Conservation (phyloP, 805 yeast species). For the Komagataella pseudopastoris region DNA sequence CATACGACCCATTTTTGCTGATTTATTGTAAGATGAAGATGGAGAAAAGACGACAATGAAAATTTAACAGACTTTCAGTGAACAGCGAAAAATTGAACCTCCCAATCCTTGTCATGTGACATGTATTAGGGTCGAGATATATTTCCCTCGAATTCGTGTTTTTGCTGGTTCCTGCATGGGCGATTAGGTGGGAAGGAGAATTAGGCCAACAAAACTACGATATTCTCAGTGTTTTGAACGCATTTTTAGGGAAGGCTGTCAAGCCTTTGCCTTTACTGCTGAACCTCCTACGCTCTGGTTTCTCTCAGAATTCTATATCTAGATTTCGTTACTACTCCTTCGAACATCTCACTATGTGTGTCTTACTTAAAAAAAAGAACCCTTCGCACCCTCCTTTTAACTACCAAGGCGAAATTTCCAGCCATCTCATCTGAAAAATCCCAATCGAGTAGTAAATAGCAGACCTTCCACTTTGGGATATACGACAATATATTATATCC, state of each 20-base stretch:
- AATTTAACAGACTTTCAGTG: background rate
- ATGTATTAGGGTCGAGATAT: background rate
- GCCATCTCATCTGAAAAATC: background rate
- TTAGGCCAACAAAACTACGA: no score
- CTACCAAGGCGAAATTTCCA: background rate
- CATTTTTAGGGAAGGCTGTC: no score
- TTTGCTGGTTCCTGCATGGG: no score
- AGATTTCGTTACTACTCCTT: background rate
- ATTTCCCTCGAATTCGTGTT: no score
- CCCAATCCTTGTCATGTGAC: background rate
- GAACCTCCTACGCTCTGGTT: no score
- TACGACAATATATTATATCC: background rate
- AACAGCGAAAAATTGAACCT: background rate
- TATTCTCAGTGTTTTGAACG: no score
- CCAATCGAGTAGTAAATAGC: background rate
- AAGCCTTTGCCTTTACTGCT: no score
- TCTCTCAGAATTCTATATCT: no score
- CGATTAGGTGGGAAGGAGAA: no score
- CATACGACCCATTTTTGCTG: slow-evolving; percentile 96
- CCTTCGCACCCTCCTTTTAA: background rate
- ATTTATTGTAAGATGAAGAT: slow-evolving; percentile 12
- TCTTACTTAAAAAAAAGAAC: no score
- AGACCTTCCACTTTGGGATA: background rate
- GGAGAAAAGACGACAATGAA: background rate
- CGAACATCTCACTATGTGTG: background rate